A percentile compares a stretch with the other conserved stretches of the same genome.
These are phyloP conservation scores for Calocera cornea DNA, from an alignment of 768 basidiomycete genomes.

Conservation along the genomic window DNA sequence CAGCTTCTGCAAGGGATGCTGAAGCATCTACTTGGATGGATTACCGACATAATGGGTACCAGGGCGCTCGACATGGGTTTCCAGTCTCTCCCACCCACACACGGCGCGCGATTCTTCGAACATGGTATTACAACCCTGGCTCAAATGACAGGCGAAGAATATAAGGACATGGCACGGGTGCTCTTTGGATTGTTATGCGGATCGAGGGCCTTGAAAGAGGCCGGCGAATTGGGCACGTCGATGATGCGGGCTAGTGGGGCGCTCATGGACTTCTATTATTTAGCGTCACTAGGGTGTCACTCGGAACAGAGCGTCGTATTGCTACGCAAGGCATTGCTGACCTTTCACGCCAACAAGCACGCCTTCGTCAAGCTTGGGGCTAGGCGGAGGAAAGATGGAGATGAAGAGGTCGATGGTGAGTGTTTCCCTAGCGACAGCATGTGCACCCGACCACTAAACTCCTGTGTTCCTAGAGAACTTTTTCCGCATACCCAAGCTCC, in stretches of 20 bases:
- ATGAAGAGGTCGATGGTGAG: background rate
- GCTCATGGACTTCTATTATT: slow-evolving; percentile 30
- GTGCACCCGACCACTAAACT: background rate
- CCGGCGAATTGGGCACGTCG: background rate
- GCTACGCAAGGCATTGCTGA: slow-evolving; percentile 16
- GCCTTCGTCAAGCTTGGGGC: slow-evolving; percentile 27
- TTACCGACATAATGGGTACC: background rate
- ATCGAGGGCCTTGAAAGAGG: background rate
- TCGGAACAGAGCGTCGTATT: slow-evolving; percentile 5
- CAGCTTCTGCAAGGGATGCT: slow-evolving; percentile 15
- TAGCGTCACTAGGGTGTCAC: slow-evolving; percentile 27
- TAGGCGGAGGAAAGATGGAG: slow-evolving; percentile 7
- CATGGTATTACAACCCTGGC: slow-evolving; percentile 6
- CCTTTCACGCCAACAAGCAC: slow-evolving; percentile 30
- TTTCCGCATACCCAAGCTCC: slow-evolving; percentile 35
- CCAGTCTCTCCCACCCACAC: slow-evolving; percentile 8
- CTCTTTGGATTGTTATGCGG: slow-evolving; percentile 11
- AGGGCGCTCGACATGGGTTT: slow-evolving; percentile 10
- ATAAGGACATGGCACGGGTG: background rate
- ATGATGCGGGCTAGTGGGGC: slow-evolving; percentile 18
- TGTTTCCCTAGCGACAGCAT: no score
- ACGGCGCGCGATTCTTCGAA: slow-evolving; percentile 9
- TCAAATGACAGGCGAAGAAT: slow-evolving; percentile 11
- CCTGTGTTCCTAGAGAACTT: slow-evolving; percentile 9
- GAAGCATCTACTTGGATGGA: slow-evolving; percentile 12